Evolutionary conservation across 805 yeast genomes (phyloP).

Genomic region (Pichia sporocuriosa): DNA sequence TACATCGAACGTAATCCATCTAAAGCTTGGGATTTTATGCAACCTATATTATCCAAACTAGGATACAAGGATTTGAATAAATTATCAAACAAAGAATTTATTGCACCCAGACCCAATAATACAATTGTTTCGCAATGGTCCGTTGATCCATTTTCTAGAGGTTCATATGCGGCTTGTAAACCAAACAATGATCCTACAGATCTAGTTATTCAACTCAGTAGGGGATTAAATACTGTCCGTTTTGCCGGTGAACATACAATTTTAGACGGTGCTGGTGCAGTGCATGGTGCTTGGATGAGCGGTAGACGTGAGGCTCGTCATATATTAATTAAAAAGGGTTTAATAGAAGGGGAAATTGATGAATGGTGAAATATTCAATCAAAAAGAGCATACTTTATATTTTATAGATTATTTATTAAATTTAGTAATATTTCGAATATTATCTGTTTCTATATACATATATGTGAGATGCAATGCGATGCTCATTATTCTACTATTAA

Average conservation of each 20-base stretch:
- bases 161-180: conserved; percentile 71
- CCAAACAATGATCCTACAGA: conserved; percentile 67
- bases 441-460: too few relatives aligned
- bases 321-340: conserved; percentile 19
- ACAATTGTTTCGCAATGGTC: conserved; percentile 69
- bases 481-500: too few relatives aligned
- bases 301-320: conserved; percentile 35
- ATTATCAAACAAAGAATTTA: conserved; percentile 15
- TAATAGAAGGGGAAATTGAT: conserved; percentile 34
- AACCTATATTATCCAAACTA: conserved; percentile 40
- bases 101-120: conserved; percentile 31
- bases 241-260: conserved; percentile 93
- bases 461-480: too few relatives aligned
- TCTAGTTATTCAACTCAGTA: conserved; percentile 51
- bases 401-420: too few relatives aligned
- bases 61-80: conserved; percentile 5
- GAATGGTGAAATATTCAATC: conserved; percentile 12
- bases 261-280: conserved; percentile 84
- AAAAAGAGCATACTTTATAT: too few relatives aligned
- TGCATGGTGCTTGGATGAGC: conserved; percentile 83
- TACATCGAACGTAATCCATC: conserved; percentile 44
- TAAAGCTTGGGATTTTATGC: conserved; percentile 49
- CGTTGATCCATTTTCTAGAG: conserved; percentile 65
- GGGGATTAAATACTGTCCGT: conserved; percentile 53
- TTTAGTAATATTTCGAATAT: too few relatives aligned